A percentile compares a stretch with the other conserved stretches of the same genome.
Conservation (phyloP, 1,139 yeast species). For the Suhomyces anneliseae region DNA sequence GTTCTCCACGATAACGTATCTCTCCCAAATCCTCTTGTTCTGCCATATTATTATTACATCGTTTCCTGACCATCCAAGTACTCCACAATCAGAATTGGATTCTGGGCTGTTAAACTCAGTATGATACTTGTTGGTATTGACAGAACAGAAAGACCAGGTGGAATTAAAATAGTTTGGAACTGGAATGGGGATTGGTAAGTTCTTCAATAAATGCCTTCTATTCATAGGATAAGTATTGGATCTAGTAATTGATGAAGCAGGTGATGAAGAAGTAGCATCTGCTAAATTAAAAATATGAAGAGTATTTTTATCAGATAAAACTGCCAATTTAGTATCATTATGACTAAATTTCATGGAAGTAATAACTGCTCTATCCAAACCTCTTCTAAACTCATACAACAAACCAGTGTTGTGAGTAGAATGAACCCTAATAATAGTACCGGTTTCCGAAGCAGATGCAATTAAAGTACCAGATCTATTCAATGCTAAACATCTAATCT, state of each 20-base stretch:
- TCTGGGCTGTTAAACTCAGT: conserved; percentile 22
- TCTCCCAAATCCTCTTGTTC: conserved; percentile 76
- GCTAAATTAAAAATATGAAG: conserved; percentile 73
- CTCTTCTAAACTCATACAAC: conserved; percentile 81
- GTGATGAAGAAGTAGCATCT: conserved; percentile 8
- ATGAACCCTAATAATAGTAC: conserved; percentile 81
- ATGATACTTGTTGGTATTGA: conserved; percentile 57
- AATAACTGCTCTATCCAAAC: conserved; percentile 77
- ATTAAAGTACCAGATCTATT: conserved; percentile 74
- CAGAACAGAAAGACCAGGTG: conserved; percentile 85
- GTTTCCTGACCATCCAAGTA: conserved; percentile 77
- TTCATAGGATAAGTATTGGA: conserved; percentile 29
- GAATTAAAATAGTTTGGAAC: conserved; percentile 77
- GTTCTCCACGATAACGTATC: conserved; percentile 63
- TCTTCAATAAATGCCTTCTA: conserved; percentile 67
- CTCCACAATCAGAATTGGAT: conserved; percentile 50
- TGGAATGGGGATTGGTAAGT: conserved; percentile 59
- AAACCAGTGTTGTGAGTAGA: conserved; percentile 73
- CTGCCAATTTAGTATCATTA: conserved; percentile 73
- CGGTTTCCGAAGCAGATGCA: conserved; percentile 87
- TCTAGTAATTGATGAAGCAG: conserved; percentile 1
- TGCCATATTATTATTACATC: conserved; percentile 74
- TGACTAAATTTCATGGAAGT: conserved; percentile 85
- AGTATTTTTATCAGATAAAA: conserved; percentile 84
- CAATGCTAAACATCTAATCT: conserved; percentile 64